A percentile compares a stretch with the other conserved stretches of the same genome.
Evolutionary conservation across 768 basidiomycete genomes (phyloP).

Genomic region (Auriculariales sp.): DNA sequence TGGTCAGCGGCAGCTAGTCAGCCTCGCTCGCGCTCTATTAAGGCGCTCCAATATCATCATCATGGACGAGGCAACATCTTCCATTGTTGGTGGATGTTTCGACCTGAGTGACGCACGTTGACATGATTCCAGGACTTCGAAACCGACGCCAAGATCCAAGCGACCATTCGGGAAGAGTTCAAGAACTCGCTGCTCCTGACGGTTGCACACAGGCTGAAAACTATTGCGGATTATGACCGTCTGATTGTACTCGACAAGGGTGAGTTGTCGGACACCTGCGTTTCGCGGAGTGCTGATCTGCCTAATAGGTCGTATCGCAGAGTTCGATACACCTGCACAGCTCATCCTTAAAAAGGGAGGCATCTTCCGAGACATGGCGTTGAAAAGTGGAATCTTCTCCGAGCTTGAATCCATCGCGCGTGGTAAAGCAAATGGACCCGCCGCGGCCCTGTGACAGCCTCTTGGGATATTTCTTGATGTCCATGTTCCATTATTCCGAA

Average conservation of each 20-base stretch:
- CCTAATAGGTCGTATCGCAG: too few relatives aligned
- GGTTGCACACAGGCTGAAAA: slow-evolving; percentile 64
- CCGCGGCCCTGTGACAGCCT: too few relatives aligned
- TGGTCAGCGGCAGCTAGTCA: slow-evolving; percentile 78
- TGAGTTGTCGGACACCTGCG: too few relatives aligned
- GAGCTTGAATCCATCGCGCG: slow-evolving; percentile 6
- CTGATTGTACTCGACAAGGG: slow-evolving; percentile 59
- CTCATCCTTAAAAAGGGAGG: slow-evolving; percentile 32
- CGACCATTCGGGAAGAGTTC: slow-evolving; percentile 78
- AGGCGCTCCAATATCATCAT: slow-evolving; percentile 63
- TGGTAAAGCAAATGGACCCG: slow-evolving; percentile 3
- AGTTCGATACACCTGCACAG: slow-evolving; percentile 38
- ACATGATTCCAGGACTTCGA: slow-evolving; percentile 31
- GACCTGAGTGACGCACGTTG: background rate
- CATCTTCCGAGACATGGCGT: slow-evolving; percentile 37
- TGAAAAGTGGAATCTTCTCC: slow-evolving; percentile 24
- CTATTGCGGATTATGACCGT: slow-evolving; percentile 70
- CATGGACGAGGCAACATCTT: slow-evolving; percentile 73
- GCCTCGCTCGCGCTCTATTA: slow-evolving; percentile 71
- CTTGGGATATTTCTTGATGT: too few relatives aligned
- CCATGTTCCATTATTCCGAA: too few relatives aligned
- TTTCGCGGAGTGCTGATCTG: slow-evolving; percentile 49
- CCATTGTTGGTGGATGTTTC: slow-evolving; percentile 36
- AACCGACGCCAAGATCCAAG: slow-evolving; percentile 82
- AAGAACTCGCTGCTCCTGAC: slow-evolving; percentile 30